phyloP scores from a whole-genome alignment of 805 yeast species.

The Hanseniaspora meyeri region DNA sequence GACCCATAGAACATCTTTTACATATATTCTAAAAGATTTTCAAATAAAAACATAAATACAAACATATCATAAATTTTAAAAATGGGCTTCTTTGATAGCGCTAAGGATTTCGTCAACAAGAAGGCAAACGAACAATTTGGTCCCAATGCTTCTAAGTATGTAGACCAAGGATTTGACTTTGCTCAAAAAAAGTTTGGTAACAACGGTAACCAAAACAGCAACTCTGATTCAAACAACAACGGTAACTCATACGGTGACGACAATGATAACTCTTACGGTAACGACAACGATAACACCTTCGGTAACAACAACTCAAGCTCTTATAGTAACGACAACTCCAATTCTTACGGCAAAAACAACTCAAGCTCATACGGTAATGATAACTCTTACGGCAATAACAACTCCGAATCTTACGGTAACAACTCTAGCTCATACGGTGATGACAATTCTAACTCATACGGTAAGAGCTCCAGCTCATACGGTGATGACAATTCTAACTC shows the following conservation, averaged over 20 bases:
- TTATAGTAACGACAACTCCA: constrained; percentile 17
- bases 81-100: constrained; percentile 36
- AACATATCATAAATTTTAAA: neutral
- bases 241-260: too few species aligned
- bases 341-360: constrained; percentile 26
- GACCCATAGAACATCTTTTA: too few species aligned
- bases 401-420: constrained; percentile 21
- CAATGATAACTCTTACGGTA: constrained; percentile 9
- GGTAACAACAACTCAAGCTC: constrained; percentile 22
- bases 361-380: constrained; percentile 22
- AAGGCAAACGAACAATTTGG: constrained; percentile 12
- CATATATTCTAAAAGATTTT: too few species aligned
- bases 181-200: constrained; percentile 22
- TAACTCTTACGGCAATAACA: constrained; percentile 18
- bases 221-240: too few species aligned
- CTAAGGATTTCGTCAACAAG: constrained; percentile 28
- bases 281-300: constrained; percentile 21
- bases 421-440: constrained; percentile 22
- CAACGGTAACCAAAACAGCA: constrained; percentile 1
- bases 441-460: constrained; percentile 17
- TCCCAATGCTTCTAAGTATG: constrained; percentile 13
- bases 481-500: constrained; percentile 20
- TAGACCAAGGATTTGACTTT: constrained; percentile 19
- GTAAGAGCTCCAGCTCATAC: constrained; percentile 13
- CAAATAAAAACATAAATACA: neutral